Evolutionary conservation across 2,329 filamentous ascomycete species (phyloP), one percentile per base, ranked within the genome.

Genomic region (Fusarium humuli): DNA sequence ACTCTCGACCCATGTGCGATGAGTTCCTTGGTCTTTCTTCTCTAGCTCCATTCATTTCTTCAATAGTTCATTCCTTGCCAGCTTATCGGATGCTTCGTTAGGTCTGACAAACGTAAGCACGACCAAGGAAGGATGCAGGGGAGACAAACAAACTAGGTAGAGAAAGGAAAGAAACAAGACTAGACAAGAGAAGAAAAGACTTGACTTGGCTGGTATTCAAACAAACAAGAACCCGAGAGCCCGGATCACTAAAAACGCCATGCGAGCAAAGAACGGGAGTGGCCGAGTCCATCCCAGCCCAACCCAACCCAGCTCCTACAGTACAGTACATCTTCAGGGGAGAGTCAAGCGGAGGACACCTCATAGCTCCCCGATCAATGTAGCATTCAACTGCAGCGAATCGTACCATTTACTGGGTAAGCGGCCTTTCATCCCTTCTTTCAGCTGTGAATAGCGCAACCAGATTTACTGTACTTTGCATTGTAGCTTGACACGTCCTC

Each of bases 251-350:
- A 66, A 61, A 46, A 34, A 25, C 32, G 45, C 52, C n/a, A 61
- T 57, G 63, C 58, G 65, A 70, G 63, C 55, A 71, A 70, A 63
- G 59, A 71, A 70, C 68, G 68, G 68, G 68, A 71, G 59, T 49
- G 64, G 57, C 68, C 55, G 65, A 16, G 42, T 27, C 34, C 18
- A 37, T 37, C 18, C 42, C 42, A 41, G 48, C 12, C 22, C n/a
- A n/a, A n/a, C n/a, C n/a, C n/a, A n/a, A n/a, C n/a, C n/a, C n/a
- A n/a, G n/a, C n/a, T n/a, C n/a, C n/a, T n/a, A 22, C 22, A 22
- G 22, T 10, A 34, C 16, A 11, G 6, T 47, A 9, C 37, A 56
- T 11, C 6, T 25, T 18, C 16, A 40, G 14, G 32, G 23, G 46
- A 16, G 57, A 30, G 3, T 7, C 37, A 44, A 32, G 18, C 7